Conservation (phyloP, 2,329 filamentous ascomycete genomes). For the Pezicula radicicola region DNA sequence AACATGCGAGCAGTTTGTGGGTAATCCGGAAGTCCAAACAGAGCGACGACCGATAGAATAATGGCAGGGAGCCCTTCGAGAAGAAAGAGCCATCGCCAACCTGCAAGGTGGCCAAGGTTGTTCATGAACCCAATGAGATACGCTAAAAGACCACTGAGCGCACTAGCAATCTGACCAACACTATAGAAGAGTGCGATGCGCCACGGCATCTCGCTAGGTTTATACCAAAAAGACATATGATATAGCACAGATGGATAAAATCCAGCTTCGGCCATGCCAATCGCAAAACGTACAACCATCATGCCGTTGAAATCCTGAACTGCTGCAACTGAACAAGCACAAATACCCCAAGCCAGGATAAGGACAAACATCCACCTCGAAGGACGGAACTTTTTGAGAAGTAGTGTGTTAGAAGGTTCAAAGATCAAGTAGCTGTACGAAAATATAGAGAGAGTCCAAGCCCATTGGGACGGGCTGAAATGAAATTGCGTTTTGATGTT, state of each 20-base stretch:
- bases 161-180: conserved; percentile 30
- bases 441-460: conserved; percentile 37
- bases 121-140: conserved; percentile 36
- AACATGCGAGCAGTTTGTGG: conserved; percentile 29
- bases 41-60: conserved; percentile 25
- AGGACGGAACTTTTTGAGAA: conserved; percentile 31
- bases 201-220: conserved; percentile 31
- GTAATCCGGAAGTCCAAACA: conserved; percentile 31
- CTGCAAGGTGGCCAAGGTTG: conserved; percentile 26
- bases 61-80: conserved; percentile 33
- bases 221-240: conserved; percentile 38
- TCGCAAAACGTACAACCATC: conserved; percentile 35
- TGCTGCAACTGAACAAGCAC: conserved; percentile 33
- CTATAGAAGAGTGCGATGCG: conserved; percentile 36
- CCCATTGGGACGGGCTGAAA: conserved; percentile 31
- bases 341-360: conserved; percentile 32
- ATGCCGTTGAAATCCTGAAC: conserved; percentile 32
- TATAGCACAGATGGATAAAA: conserved; percentile 35
- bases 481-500: conserved; percentile 36
- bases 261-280: conserved; percentile 33
- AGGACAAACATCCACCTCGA: conserved; percentile 26
- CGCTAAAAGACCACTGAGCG: conserved; percentile 32
- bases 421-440: conserved; percentile 37
- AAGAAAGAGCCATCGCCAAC: conserved; percentile 36
- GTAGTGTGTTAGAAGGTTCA: conserved; percentile 35